A percentile compares a stretch with the other conserved stretches of the same genome.
phyloP scores from a whole-genome alignment of 495 filamentous ascomycete species.

The Neurospora sublineolata region DNA sequence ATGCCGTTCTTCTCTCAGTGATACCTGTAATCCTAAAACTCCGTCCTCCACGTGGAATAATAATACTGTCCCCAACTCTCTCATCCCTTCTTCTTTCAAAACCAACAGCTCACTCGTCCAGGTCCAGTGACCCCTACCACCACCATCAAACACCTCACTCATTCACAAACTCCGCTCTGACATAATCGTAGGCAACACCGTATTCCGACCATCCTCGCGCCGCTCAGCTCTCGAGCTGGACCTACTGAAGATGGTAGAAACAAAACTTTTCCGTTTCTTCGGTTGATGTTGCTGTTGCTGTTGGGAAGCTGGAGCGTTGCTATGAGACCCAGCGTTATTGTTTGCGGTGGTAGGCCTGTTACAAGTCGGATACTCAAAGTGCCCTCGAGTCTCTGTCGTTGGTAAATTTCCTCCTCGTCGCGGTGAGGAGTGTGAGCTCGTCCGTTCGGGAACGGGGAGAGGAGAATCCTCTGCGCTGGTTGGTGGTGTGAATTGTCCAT shows the following conservation, averaged over 20 bases:
- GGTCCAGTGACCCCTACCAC: background rate
- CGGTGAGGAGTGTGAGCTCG: background rate
- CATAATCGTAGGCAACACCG: background rate
- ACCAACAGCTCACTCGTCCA: background rate
- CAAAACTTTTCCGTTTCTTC: conserved; percentile 41
- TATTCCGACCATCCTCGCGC: background rate
- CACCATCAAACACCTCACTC: background rate
- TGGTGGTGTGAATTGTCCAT: conserved; percentile 13
- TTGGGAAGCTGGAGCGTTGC: background rate
- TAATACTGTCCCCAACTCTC: background rate
- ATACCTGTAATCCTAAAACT: background rate
- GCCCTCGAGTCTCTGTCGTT: background rate
- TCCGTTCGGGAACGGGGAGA: conserved; percentile 10
- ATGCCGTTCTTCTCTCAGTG: background rate
- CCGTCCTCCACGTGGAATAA: background rate
- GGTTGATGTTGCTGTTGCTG: conserved; percentile 20
- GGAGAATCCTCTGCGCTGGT: conserved; percentile 14
- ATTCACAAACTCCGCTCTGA: background rate
- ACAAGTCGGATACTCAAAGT: background rate
- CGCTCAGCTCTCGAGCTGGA: conserved; percentile 4
- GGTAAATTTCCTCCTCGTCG: background rate
- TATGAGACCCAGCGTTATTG: background rate
- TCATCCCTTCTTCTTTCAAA: background rate
- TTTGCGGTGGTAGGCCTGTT: background rate
- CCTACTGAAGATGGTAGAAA: conserved; percentile 35